A percentile compares a stretch with the other conserved stretches of the same genome.
phyloP scores from a whole-genome alignment of 306 rosid species.

The Cicer yamashitae region DNA sequence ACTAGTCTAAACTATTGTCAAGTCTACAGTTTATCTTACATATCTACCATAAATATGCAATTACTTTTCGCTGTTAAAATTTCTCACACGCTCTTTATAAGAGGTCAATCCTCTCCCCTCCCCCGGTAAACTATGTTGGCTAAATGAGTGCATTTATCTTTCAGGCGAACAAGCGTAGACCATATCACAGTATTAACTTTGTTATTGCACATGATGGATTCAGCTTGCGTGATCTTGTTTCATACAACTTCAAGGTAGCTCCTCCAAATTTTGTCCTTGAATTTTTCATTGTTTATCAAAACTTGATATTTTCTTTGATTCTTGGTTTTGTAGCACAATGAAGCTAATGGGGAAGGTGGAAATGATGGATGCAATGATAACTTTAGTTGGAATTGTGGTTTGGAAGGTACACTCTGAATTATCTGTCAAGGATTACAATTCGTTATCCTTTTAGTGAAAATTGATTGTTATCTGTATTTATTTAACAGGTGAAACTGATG shows the following conservation, averaged over 20 bases:
- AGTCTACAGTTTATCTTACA: background rate
- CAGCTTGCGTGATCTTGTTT: slow-evolving; percentile 83
- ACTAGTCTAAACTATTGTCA: slow-evolving; percentile 10
- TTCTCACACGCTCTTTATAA: background rate
- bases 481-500: slow-evolving; percentile 78
- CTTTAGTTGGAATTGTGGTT: slow-evolving; percentile 97
- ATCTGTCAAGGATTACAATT: slow-evolving; percentile 22
- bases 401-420: slow-evolving; percentile 67
- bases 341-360: slow-evolving; percentile 96
- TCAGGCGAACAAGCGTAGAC: slow-evolving; percentile 90
- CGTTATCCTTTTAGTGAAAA: slow-evolving; percentile 25
- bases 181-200: slow-evolving; percentile 84
- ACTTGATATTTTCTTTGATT: slow-evolving; percentile 42
- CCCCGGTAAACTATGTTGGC: background rate
- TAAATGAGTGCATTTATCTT: slow-evolving; percentile 16
- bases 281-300: slow-evolving; percentile 23
- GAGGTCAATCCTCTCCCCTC: background rate
- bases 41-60: slow-evolving; percentile 1
- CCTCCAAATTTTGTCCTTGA: slow-evolving; percentile 26
- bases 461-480: slow-evolving; percentile 28
- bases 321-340: slow-evolving; percentile 81
- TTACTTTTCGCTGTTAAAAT: background rate
- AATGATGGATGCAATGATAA: slow-evolving; percentile 87
- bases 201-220: slow-evolving; percentile 93
- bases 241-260: slow-evolving; percentile 89